Evolutionary conservation across 2,329 filamentous ascomycete species (phyloP).

Genomic region (Thyridium curvatum): DNA sequence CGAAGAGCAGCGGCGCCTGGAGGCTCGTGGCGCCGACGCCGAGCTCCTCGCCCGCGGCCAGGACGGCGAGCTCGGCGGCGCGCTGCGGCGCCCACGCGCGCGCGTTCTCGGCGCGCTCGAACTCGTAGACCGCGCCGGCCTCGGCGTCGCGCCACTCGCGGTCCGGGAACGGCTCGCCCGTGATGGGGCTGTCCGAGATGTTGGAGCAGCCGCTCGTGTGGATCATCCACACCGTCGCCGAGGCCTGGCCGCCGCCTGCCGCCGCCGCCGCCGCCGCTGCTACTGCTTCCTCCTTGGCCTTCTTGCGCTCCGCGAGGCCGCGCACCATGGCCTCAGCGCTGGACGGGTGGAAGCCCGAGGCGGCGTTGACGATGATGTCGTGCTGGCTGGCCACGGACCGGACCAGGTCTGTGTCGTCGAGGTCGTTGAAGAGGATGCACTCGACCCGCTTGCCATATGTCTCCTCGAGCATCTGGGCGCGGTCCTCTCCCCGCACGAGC

Average conservation of each 20-base stretch:
- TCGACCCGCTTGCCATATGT: constrained; percentile 12
- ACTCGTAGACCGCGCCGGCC: too few species aligned
- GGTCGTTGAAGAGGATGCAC: constrained; percentile 13
- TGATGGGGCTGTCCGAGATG: constrained; percentile 33
- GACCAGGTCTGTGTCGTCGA: constrained; percentile 15
- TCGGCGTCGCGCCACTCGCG: too few species aligned
- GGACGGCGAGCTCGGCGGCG: constrained; percentile 33
- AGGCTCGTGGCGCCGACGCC: constrained; percentile 31
- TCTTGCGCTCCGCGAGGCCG: constrained; percentile 31
- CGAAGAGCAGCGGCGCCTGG: constrained; percentile 18
- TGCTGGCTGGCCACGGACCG: constrained; percentile 14
- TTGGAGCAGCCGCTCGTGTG: constrained; percentile 32
- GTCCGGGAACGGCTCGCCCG: constrained; percentile 21
- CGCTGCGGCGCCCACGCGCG: too few species aligned
- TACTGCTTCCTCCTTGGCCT: constrained; percentile 22
- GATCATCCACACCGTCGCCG: constrained; percentile 20
- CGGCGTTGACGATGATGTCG: constrained; percentile 35
- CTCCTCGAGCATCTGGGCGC: constrained; percentile 4
- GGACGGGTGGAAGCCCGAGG: constrained; percentile 26
- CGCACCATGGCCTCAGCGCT: constrained; percentile 32
- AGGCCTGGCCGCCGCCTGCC: constrained; percentile 34
- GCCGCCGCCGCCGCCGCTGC: constrained; percentile 34
- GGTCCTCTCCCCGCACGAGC: constrained; percentile 7
- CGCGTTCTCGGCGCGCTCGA: constrained; percentile 30
- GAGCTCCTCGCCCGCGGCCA: constrained; percentile 31